Base-by-base conservation (phyloP, 163 green algal species). In the Trebouxiophyceae sp. region DNA sequence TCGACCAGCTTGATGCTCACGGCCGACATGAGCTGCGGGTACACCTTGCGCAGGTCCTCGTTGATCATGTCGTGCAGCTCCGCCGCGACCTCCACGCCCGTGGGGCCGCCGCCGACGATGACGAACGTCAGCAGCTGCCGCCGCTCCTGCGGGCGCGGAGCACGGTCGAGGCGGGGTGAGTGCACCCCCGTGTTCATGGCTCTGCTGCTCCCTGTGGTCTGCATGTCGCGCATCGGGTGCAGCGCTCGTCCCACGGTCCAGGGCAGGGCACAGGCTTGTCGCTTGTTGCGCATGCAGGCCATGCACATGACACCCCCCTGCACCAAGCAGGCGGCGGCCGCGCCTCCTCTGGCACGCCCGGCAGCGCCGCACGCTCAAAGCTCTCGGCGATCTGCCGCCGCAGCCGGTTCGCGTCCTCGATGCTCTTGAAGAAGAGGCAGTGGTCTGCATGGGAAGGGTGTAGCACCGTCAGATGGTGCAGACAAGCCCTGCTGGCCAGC, bases 41-140 rank as follows among this genome's bases (percentile, higher is more conserved):
- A 65, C 39, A 50, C 39, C 57, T 80, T 79, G 2, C 54, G 32
- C 55, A 93, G 50, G 58, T 93, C 86, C 19, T 88, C 72, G 2
- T 75, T 24, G 27, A 97, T 79, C 65, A 96, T 81, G 78, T 97
- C 91, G 57, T 95, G 80, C 63, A 97, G 80, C 76, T 97, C 91
- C 2, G 89, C 92, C 0, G 92, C 92, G 32, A 97, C 88, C 80
- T 98, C 93, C 44, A 97, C 91, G 5, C 47, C 93, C 0, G 93
- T 97, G 46, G 93, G 93, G 1, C 93, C 91, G 44, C 91, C 91
- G n/a, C 91, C 92, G 27, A 96, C 89, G 2, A 97, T 81, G 29
- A 97, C 87, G 71, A 97, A 96, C 0, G 82, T 92, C 57, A 97
- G 86, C 74, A 97, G 81, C 72, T 78, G 72, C 67, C 80, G 73